Base-by-base conservation (phyloP, 1,284 basidiomycete genomes). In the Moniliophthora roreri region DNA sequence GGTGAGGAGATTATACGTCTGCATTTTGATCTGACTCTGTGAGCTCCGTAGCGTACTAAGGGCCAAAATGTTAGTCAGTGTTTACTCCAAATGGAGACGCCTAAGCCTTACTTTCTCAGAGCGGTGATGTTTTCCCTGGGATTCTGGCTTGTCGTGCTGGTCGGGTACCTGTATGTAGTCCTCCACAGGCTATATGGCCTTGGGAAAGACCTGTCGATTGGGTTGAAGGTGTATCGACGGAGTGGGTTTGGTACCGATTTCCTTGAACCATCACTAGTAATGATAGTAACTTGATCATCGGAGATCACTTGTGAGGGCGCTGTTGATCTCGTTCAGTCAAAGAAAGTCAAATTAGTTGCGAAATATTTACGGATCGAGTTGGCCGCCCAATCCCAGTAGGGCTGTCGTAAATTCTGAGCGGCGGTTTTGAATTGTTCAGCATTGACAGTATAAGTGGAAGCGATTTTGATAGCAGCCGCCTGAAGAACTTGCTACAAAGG, bases 361-460 rank as follows among this genome's bases (percentile, higher is more conserved):
- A n/a, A n/a, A n/a, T n/a, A n/a, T n/a, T n/a, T n/a, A n/a, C n/a
- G n/a, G n/a, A n/a, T n/a, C n/a, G n/a, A n/a, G n/a, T n/a, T n/a
- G n/a, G n/a, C n/a, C 1, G 79, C 78, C 79, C 79, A 81, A 58
- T 81, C 79, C 78, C 78, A 80, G 63, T 71, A 80, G 0, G 78
- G 78, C 44, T 71, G 67, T 24, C 78, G 72, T 23, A 81, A 64
- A 20, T 70, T 56, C 16, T 53, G 47, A 2, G 78, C 77, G 1
- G 75, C 74, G 23, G 63, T 52, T 38, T 65, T 50, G 74, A 74
- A 80, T 4, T 47, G 60, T 2, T 52, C 57, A 48, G 63, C 52
- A 41, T 77, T 62, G 1, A 63, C 65, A 0, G 64, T 67, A 62
- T 79, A 80, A 0, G 62, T 69, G 1, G 58, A 57, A 0, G 79